These are phyloP conservation scores for Glycine soja DNA, from an alignment of 306 rosid species.

Conservation along the genomic window DNA sequence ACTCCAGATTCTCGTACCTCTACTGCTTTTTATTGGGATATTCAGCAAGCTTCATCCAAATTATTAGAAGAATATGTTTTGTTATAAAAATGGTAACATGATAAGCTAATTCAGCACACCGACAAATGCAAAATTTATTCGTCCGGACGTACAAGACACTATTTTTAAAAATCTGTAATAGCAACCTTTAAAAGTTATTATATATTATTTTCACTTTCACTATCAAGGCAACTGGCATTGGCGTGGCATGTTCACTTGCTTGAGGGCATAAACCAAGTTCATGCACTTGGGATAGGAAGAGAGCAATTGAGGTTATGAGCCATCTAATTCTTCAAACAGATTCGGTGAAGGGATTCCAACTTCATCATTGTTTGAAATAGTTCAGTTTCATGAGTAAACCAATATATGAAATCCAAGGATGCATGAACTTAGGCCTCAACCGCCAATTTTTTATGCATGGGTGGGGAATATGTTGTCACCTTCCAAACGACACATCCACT, in stretches of 20 bases:
- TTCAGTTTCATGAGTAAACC: neutral
- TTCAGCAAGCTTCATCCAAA: neutral
- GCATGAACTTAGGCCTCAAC: slow-evolving; percentile 46
- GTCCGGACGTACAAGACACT: no score
- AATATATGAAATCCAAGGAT: slow-evolving; percentile 5
- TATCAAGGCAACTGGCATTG: slow-evolving; percentile 43
- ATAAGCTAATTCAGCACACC: slow-evolving; percentile 11
- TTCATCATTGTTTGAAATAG: slow-evolving; percentile 28
- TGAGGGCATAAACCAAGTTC: slow-evolving; percentile 32
- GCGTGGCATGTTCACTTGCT: slow-evolving; percentile 27
- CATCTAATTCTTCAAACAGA: slow-evolving; percentile 34
- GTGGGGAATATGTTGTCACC: slow-evolving; percentile 51
- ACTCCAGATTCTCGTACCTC: neutral
- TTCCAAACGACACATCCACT: slow-evolving; percentile 42
- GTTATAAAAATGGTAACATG: neutral
- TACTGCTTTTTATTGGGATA: neutral
- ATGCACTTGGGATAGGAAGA: slow-evolving; percentile 48
- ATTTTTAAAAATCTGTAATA: neutral
- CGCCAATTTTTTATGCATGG: slow-evolving; percentile 13
- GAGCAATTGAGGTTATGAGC: slow-evolving; percentile 27
- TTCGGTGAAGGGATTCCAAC: slow-evolving; percentile 37
- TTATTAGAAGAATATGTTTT: neutral
- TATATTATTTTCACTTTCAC: slow-evolving; percentile 9
- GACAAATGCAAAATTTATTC: neutral
- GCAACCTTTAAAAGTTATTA: neutral